A percentile compares a stretch with the other conserved stretches of the same genome.
These are phyloP conservation scores for Tolypocladium ophioglossoides DNA, from an alignment of 2,329 filamentous ascomycete species.

Conservation along the genomic window DNA sequence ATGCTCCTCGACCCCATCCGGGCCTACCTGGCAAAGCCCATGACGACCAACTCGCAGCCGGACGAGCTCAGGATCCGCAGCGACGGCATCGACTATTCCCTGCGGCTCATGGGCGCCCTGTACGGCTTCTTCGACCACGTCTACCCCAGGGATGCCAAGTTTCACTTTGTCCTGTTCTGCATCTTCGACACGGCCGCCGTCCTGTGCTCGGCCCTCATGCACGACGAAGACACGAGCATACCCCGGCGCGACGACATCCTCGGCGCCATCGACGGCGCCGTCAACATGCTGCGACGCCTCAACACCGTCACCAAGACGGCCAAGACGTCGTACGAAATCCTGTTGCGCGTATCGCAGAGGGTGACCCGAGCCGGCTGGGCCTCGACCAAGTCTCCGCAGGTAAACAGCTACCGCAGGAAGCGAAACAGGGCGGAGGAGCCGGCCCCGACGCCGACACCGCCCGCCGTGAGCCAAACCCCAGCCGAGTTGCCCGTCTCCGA, in stretches of 20 bases:
- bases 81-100: conserved; percentile 30
- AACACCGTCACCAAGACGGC: conserved; percentile 19
- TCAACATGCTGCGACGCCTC: conserved; percentile 22
- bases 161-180: conserved; percentile 36
- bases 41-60: conserved; percentile 13
- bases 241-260: conserved; percentile 29
- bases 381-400: neutral
- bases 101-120: conserved; percentile 30
- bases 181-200: conserved; percentile 41
- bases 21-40: conserved; percentile 28
- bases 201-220: conserved; percentile 39
- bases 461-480: neutral
- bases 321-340: conserved; percentile 19
- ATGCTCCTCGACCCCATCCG: conserved; percentile 35
- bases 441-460: conserved; percentile 7
- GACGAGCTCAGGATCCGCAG: conserved; percentile 26
- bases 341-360: conserved; percentile 16
- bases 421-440: conserved; percentile 1
- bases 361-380: conserved; percentile 1
- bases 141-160: conserved; percentile 34
- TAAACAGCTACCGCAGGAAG: conserved; percentile 4
- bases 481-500: conserved; percentile 1
- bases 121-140: conserved; percentile 31
- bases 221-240: conserved; percentile 31
- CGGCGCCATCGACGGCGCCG: conserved; percentile 24